Percentiles rank a stretch among this genome's conserved stretches.
Conservation (phyloP, 2,329 filamentous ascomycete genomes). For the Phialemoniopsis sp. region DNA sequence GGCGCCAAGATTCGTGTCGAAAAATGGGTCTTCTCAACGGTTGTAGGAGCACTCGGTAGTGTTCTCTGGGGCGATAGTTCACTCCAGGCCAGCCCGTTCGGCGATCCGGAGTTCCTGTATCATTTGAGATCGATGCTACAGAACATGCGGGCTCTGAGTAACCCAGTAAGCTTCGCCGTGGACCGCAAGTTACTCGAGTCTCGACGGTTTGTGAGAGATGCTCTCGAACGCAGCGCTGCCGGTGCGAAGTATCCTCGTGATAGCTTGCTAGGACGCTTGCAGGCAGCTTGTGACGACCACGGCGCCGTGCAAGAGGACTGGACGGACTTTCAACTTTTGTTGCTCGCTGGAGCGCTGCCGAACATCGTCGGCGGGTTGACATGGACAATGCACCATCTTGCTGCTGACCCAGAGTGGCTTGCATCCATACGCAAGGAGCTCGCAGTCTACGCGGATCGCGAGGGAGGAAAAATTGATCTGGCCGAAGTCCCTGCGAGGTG, state of each 20-base stretch:
- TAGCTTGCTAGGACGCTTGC: not conserved
- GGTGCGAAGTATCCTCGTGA: not conserved
- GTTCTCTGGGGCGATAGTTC: slow-evolving; percentile 4
- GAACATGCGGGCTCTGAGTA: slow-evolving; percentile 4
- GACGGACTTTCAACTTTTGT: slow-evolving; percentile 8
- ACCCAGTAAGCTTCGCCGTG: slow-evolving; percentile 1
- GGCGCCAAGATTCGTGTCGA: slow-evolving; percentile 3
- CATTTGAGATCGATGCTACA: slow-evolving; percentile 3
- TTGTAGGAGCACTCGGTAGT: slow-evolving; percentile 7
- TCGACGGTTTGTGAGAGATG: slow-evolving; percentile 2
- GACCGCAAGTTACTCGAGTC: slow-evolving; percentile 2
- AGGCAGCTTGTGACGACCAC: slow-evolving; percentile 1
- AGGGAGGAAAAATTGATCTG: not conserved
- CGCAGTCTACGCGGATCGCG: not conserved
- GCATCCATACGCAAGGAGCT: slow-evolving; percentile 1
- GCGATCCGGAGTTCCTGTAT: not conserved
- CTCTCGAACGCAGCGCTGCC: not conserved
- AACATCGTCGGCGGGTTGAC: slow-evolving; percentile 7
- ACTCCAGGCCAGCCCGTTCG: slow-evolving; percentile 1
- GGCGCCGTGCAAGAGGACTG: slow-evolving; percentile 6
- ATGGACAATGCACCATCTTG: slow-evolving; percentile 7
- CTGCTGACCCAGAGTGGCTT: slow-evolving; percentile 1
- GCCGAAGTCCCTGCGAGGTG: slow-evolving; percentile 1
- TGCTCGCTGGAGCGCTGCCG: slow-evolving; percentile 6
- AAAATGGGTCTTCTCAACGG: slow-evolving; percentile 7